Percentiles rank a stretch among this genome's conserved stretches.
These are phyloP conservation scores for Mycena alexandri DNA, from an alignment of 768 basidiomycete species.

Conservation along the genomic window DNA sequence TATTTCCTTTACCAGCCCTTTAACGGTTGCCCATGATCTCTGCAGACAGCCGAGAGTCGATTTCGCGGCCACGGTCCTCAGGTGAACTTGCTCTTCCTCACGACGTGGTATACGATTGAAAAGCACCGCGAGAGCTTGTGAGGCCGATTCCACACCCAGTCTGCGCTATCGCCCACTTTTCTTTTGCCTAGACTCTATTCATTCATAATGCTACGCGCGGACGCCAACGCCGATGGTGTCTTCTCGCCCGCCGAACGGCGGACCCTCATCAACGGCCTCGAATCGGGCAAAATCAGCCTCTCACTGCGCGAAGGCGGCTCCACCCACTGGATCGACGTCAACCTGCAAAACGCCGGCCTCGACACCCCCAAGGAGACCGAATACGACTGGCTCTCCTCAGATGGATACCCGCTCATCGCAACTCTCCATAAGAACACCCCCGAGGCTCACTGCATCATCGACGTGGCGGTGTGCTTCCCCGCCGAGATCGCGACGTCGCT, in stretches of 20 bases:
- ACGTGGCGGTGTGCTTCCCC: slow-evolving; percentile 20
- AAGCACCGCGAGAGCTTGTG: slow-evolving; percentile 36
- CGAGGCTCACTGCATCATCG: slow-evolving; percentile 20
- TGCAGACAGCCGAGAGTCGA: slow-evolving; percentile 32
- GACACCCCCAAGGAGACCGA: slow-evolving; percentile 24
- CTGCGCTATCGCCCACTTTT: background rate
- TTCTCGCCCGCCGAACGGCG: slow-evolving; percentile 28
- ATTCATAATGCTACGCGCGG: slow-evolving; percentile 33
- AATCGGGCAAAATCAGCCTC: slow-evolving; percentile 16
- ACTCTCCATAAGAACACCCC: slow-evolving; percentile 4
- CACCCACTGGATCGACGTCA: slow-evolving; percentile 7
- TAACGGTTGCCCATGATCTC: background rate
- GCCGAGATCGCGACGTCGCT: background rate
- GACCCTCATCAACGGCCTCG: slow-evolving; percentile 25
- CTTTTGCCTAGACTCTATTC: slow-evolving; percentile 22
- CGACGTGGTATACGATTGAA: slow-evolving; percentile 39
- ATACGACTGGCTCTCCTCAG: slow-evolving; percentile 31
- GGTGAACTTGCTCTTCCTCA: slow-evolving; percentile 32
- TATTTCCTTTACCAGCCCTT: background rate
- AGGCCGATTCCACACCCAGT: background rate
- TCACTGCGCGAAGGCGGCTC: slow-evolving; percentile 27
- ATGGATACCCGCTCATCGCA: slow-evolving; percentile 33
- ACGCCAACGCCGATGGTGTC: slow-evolving; percentile 31
- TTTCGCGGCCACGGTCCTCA: slow-evolving; percentile 36
- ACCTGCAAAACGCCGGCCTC: slow-evolving; percentile 21